phyloP scores from a whole-genome alignment of 331 rosid species.

The Pyracantha coccinea region DNA sequence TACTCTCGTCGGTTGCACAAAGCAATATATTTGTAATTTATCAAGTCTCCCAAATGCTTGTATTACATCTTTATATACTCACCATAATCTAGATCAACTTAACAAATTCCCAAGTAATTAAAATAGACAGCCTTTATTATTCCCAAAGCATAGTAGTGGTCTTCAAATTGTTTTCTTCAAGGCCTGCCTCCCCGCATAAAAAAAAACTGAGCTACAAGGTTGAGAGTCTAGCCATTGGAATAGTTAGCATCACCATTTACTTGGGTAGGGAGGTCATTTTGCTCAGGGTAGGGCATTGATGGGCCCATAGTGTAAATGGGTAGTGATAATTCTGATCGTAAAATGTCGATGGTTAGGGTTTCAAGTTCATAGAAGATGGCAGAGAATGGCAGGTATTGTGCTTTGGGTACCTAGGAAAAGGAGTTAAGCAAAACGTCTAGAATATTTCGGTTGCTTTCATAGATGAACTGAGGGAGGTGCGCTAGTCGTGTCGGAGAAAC shows the following conservation, averaged over 20 bases:
- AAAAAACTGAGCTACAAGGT: constrained; percentile 18
- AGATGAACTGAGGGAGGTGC: constrained; percentile 29
- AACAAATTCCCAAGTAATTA: no score
- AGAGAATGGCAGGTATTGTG: background rate
- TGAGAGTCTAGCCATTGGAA: background rate
- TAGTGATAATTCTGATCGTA: background rate
- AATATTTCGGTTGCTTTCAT: background rate
- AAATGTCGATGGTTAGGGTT: background rate
- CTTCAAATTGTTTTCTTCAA: no score
- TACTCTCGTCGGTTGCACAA: no score
- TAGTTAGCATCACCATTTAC: background rate
- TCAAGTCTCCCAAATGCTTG: no score
- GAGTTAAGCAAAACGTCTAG: background rate
- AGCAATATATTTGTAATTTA: no score
- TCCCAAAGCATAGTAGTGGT: no score
- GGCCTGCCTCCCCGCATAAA: no score
- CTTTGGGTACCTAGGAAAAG: background rate
- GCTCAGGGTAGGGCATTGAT: background rate
- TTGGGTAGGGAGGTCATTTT: no score
- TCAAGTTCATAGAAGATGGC: background rate
- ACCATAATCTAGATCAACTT: no score
- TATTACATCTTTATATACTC: no score
- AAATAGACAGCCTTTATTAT: no score
- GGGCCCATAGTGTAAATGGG: background rate
- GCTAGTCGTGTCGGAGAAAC: constrained; percentile 23